Evolutionary conservation across 768 basidiomycete species (phyloP), one percentile per base, ranked within the genome.

Genomic region (Tricholoma sp.): DNA sequence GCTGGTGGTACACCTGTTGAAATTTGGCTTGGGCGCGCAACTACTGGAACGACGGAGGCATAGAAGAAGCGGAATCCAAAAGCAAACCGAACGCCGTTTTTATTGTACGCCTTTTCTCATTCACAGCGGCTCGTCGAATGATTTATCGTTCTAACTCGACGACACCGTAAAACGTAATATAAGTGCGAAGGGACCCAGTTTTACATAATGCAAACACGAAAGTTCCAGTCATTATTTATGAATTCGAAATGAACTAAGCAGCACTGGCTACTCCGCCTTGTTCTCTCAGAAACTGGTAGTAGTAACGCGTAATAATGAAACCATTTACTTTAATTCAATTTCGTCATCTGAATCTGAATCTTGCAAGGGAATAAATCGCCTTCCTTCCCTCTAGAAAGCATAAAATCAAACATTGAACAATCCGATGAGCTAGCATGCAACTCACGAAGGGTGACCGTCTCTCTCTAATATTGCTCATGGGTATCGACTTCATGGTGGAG

Each of bases 1-100:
- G 79, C 80, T 5, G 86, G 86, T 0, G 85, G 82, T 3, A 73
- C 75, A 10, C 79, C 83, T 4, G 78, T 91, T 18, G 91, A 93
- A 64, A 75, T 92, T 50, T 93, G 89, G 89, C 59, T 86, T 4
- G 83, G 81, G 22, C 19, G 35, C n/a, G 52, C n/a, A 18, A 31
- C 27, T 4, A 14, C 9, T 50, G n/a, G 47, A n/a, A 10, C n/a
- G 47, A 18, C 12, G 8, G 39, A 41, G n/a, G 7, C 39, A 18
- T 4, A 14, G 35, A 18, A 43, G 41, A 43, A 10, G 41, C 8
- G 41, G 4, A 8, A 19, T 43, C 8, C 9, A 43, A 10, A 18
- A 43, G 18, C 19, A 16, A n/a, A n/a, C n/a, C n/a, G n/a, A n/a
- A n/a, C n/a, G n/a, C n/a, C n/a, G n/a, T n/a, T n/a, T n/a, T n/a